Conservation (phyloP, 768 basidiomycete genomes). For the Antrodiella citrinella region DNA sequence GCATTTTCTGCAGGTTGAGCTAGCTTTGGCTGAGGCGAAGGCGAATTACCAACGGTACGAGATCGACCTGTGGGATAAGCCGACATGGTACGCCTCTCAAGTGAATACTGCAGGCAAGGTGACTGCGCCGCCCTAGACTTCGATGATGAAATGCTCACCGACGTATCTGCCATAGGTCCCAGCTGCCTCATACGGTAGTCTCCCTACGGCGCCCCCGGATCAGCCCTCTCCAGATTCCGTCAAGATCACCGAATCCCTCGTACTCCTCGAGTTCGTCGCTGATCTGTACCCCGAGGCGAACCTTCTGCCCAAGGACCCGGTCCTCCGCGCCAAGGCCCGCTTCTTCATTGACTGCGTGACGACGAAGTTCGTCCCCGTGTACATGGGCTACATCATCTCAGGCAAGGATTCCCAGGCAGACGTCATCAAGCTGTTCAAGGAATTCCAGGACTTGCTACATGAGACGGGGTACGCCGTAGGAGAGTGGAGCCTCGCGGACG, state of each 20-base stretch:
- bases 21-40: slow-evolving; percentile 51
- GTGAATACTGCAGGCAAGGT: slow-evolving; percentile 66
- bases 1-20: slow-evolving; percentile 34
- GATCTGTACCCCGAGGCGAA: slow-evolving; percentile 43
- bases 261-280: slow-evolving; percentile 60
- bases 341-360: slow-evolving; percentile 54
- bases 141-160: too few relatives aligned
- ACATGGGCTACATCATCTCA: slow-evolving; percentile 26
- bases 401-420: slow-evolving; percentile 33
- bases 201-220: slow-evolving; percentile 45
- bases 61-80: slow-evolving; percentile 58
- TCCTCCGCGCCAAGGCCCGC: slow-evolving; percentile 48
- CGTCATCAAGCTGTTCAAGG: slow-evolving; percentile 35
- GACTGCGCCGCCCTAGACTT: slow-evolving; percentile 11
- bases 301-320: slow-evolving; percentile 48
- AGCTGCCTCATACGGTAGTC: slow-evolving; percentile 53
- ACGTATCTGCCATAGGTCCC: slow-evolving; percentile 39
- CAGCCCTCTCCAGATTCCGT: slow-evolving; percentile 50
- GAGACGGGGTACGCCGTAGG: slow-evolving; percentile 35
- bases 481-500: slow-evolving; percentile 55
- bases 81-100: slow-evolving; percentile 57
- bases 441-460: slow-evolving; percentile 42
- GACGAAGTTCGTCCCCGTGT: slow-evolving; percentile 36
- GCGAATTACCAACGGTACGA: slow-evolving; percentile 42
- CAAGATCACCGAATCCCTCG: slow-evolving; percentile 57